Base-by-base conservation (phyloP, 352 stramenopile genomes). In the Globisporangium perplexum region DNA sequence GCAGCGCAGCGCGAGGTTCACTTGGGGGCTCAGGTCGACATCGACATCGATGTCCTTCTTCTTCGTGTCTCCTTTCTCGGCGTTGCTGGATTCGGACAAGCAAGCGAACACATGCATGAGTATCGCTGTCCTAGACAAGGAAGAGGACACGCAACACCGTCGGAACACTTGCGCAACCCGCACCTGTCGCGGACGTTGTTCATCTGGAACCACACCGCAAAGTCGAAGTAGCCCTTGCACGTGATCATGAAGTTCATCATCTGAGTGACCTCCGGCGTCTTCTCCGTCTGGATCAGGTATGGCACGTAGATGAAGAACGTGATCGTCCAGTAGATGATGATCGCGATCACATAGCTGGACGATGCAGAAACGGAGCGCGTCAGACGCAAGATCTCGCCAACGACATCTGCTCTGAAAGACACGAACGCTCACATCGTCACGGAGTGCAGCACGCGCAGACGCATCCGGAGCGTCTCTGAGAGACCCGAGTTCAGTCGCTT, bases 181-280 rank as follows among this genome's bases (percentile, higher is more conserved):
- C 58, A 75, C 65, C 59, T 60, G 44, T 83, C 77, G 26, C 84
- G 71, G 24, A 88, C 80, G 59, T 93, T 81, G 58, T 94, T 94
- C 77, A 94, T 94, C 55, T 91, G 80, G 58, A 94, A 93, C 84
- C 84, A 94, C 26, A 94, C 84, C 22, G 89, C 76, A 47, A 94
- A 92, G 57, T 94, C 84, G 53, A 94, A 92, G 67, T 94, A 94
- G 41, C 84, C 84, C 60, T 94, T 94, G 71, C 82, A 92, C 36
- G 84, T 94, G 63, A 94, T 93, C 78, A 94, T 92, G 47, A 93
- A 94, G 59, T 83, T 88, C 82, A 92, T 94, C 65, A 93, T 77
- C 60, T 94, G 80, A 36, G 64, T 65, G 12, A 94, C 60, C 65
- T 69, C 65, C 68, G 33, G 17, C 26, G 74, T 70, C 18, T 72